phyloP scores from a whole-genome alignment of 129 eudicot species.

The Kitagawia praeruptora region DNA sequence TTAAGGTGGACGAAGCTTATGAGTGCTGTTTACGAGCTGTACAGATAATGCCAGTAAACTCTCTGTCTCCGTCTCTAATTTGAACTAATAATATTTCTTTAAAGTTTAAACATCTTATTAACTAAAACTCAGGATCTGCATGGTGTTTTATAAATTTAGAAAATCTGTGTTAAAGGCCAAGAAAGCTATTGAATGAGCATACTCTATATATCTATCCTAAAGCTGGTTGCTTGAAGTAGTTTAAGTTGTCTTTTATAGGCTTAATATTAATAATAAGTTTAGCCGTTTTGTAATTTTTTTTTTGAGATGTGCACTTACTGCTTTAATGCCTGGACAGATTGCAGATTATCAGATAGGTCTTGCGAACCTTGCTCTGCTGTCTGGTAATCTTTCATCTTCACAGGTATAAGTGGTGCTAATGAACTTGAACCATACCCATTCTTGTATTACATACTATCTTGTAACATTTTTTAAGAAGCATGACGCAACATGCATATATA shows the following conservation, averaged over 20 bases:
- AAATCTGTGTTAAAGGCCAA: neutral
- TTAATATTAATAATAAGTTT: neutral
- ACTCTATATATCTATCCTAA: neutral
- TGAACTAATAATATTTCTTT: neutral
- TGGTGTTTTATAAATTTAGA: neutral
- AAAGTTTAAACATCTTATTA: neutral
- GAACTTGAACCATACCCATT: neutral
- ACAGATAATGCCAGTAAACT: slow-evolving; percentile 73
- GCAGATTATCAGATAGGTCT: slow-evolving; percentile 94
- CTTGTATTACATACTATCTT: neutral
- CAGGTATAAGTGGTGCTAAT: slow-evolving; percentile 42
- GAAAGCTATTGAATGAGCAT: neutral
- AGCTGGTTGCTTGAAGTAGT: neutral
- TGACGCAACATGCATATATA: neutral
- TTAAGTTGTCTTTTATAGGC: neutral
- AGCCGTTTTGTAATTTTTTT: neutral
- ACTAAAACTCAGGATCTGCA: neutral
- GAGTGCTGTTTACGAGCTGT: slow-evolving; percentile 93
- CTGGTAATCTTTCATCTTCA: slow-evolving; percentile 67
- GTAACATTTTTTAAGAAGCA: neutral
- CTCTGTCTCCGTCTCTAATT: slow-evolving; percentile 16
- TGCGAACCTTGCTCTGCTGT: slow-evolving; percentile 72
- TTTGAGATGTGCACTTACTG: slow-evolving; percentile 20
- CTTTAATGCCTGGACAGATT: slow-evolving; percentile 42
- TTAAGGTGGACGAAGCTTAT: slow-evolving; percentile 75